phyloP scores from a whole-genome alignment of 2,329 filamentous ascomycete genomes.

The Akanthomyces uredinophilus region DNA sequence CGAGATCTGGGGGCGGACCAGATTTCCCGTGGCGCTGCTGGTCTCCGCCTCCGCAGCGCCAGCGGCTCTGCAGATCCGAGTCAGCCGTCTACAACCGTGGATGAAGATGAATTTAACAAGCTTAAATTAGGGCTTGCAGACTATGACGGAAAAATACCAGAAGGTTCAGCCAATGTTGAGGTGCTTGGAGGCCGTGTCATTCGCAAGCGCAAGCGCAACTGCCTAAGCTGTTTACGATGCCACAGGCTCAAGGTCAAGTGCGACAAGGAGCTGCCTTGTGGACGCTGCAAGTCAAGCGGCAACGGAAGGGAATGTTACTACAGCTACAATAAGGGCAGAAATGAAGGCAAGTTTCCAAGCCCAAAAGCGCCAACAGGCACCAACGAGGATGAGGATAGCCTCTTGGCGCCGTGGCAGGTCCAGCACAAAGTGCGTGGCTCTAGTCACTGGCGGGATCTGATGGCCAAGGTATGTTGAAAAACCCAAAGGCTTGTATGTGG shows the following conservation, averaged over 20 bases:
- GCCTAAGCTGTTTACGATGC: constrained; percentile 31
- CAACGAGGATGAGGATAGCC: constrained; percentile 24
- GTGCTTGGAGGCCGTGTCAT: constrained; percentile 22
- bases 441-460: constrained; percentile 33
- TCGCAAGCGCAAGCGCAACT: constrained; percentile 33
- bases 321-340: constrained; percentile 33
- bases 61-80: neutral
- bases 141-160: neutral
- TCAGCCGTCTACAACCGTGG: neutral
- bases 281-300: constrained; percentile 30
- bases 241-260: constrained; percentile 35
- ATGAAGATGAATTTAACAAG: neutral
- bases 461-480: constrained; percentile 28
- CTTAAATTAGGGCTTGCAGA: no score
- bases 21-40: neutral
- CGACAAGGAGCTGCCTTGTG: constrained; percentile 33
- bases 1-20: neutral
- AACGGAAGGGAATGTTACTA: constrained; percentile 33
- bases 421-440: constrained; percentile 31
- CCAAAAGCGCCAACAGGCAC: constrained; percentile 22
- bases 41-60: neutral
- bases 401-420: constrained; percentile 29
- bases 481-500: no score
- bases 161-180: neutral
- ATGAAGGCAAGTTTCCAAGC: constrained; percentile 31